Evolutionary conservation across 768 basidiomycete genomes (phyloP), one percentile per base, ranked within the genome.

Genomic region (Russula sp.): DNA sequence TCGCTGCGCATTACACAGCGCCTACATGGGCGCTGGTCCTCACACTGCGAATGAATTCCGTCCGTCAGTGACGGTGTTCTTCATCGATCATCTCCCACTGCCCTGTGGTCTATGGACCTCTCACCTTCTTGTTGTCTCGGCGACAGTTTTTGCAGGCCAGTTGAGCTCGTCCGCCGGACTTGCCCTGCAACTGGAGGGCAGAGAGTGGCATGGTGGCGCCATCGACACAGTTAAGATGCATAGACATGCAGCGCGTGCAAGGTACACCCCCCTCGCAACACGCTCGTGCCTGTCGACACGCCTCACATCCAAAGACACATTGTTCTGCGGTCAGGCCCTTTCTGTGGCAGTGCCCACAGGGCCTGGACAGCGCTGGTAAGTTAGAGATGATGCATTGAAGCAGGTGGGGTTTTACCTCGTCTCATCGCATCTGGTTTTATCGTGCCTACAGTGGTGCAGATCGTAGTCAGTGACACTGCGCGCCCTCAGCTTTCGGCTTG

Each of bases 111-210:
- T 9, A 39, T 32, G 11, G 18, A 16, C 10, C 5, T 56, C 68
- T 6, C 56, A 79, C 84, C 81, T 86, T 85, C 70, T 85, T 85
- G 68, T 86, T 86, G 66, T 84, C 84, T 63, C 79, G 79, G 34
- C 83, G 78, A 70, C 85, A 86, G 53, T 73, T 79, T 65, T 78
- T 76, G 70, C 84, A 86, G 2, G 84, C 83, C 59, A 82, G 59
- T 66, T 84, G 85, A 42, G 78, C 82, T 41, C 83, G 77, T 61
- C 84, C 83, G 67, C 68, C 60, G 39, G 72, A 71, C 61, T 70
- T 73, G 22, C 72, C 61, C 8, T 25, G 47, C 29, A 39, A 3
- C 68, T 48, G 76, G 72, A 63, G 25, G 16, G 52, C 20, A 5
- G 29, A 3, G 22, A 58, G 55, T n/a, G 36, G 25, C 14, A 20